Conservation (phyloP, 257 asterid genomes). For the Jasminum sambac region DNA sequence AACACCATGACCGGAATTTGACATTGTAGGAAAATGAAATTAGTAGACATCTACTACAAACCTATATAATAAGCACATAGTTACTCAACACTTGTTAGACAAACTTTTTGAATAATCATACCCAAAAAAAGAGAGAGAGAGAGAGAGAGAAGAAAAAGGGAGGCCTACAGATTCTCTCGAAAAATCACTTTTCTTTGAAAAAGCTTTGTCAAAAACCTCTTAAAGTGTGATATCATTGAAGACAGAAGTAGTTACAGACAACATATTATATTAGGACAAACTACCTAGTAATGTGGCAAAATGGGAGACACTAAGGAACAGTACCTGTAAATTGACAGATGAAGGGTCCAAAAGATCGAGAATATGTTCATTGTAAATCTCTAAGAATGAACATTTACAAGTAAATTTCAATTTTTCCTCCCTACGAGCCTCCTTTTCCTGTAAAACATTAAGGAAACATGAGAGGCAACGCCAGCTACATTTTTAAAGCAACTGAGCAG, state of each 20-base stretch:
- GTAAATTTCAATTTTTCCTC: constrained; percentile 82
- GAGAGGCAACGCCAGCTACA: constrained; percentile 13
- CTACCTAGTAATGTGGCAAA: neutral
- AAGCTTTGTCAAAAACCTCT: no score
- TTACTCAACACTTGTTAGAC: no score
- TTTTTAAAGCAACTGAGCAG: neutral
- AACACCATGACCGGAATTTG: neutral
- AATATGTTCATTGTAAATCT: constrained; percentile 93
- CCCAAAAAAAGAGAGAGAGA: no score
- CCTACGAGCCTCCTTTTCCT: constrained; percentile 93
- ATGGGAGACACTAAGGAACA: constrained; percentile 1
- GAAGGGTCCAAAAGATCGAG: constrained; percentile 91
- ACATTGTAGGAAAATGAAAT: constrained; percentile 19
- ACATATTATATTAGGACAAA: neutral
- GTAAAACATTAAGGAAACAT: constrained; percentile 25
- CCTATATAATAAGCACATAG: neutral
- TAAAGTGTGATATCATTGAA: constrained; percentile 8
- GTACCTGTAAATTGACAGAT: constrained; percentile 83
- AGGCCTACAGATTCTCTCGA: no score
- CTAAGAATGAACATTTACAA: constrained; percentile 89
- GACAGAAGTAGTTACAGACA: neutral
- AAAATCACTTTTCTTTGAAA: no score
- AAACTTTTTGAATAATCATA: no score
- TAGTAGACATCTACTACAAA: constrained; percentile 8
- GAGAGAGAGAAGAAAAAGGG: no score